These are phyloP conservation scores for Daldinia eschscholtzii DNA, from an alignment of 2,329 filamentous ascomycete genomes.

Conservation along the genomic window DNA sequence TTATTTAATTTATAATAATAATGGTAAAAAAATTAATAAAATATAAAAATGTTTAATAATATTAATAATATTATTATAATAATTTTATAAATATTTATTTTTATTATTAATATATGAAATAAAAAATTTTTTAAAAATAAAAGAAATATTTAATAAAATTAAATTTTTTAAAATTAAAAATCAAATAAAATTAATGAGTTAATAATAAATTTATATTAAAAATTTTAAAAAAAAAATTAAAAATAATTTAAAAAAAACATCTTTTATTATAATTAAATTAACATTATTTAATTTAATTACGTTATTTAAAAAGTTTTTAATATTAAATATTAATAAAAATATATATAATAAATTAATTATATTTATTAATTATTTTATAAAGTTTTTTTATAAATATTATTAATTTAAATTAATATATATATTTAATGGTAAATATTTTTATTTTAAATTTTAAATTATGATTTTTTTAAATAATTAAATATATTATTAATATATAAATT, in stretches of 20 bases:
- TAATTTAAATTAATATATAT: background rate
- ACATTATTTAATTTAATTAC: background rate
- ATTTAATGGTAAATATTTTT: slow-evolving; percentile 1
- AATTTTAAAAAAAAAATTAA: background rate
- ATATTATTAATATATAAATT: background rate
- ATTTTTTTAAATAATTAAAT: background rate
- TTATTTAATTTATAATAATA: background rate
- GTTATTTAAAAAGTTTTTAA: background rate
- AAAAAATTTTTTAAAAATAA: background rate
- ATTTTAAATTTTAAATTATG: background rate
- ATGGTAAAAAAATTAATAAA: background rate
- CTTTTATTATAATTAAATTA: background rate
- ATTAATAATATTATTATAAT: background rate
- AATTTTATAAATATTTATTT: background rate
- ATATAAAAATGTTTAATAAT: background rate
- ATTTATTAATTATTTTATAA: background rate
- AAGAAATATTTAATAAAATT: no score
- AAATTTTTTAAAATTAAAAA: background rate
- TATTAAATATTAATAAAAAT: slow-evolving; percentile 2
- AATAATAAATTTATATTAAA: background rate
- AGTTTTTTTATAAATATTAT: background rate
- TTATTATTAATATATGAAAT: background rate
- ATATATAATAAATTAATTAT: background rate
- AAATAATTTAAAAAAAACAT: background rate
- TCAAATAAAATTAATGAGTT: background rate